Evolutionary conservation across 2,329 filamentous ascomycete genomes (phyloP), one percentile per base, ranked within the genome.

Genomic region (Talaromyces sp.): DNA sequence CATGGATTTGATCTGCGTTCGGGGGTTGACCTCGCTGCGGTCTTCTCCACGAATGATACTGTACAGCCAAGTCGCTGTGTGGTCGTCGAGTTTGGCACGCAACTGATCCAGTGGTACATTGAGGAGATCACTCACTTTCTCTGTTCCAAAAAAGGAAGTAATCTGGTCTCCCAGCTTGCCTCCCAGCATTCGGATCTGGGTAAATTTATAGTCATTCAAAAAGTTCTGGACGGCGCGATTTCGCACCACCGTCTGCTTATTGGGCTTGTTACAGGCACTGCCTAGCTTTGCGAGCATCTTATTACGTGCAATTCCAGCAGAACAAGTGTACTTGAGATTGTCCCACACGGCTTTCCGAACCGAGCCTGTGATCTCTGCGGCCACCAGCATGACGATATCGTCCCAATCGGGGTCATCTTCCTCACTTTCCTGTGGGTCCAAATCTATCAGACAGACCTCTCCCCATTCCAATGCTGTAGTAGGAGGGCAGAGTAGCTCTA

Each of bases 1-100:
- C 92, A 99, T 97, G 14, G 89, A 94, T 71, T 97, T 97, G 77
- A 97, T 96, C 66, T 94, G 90, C 1, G 91, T 96, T 47, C 93
- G 82, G 24, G 91, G 84, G 66, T 91, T 97, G 60, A 99, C 91
- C 71, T 97, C 92, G 64, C 88, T 94, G 45, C 80, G 78, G 70
- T 99, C 94, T 55, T 92, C 85, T 1, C 94, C 94, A 10, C 94
- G 85, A 48, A 97, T 87, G 10, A 87, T 88, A 49, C 88, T 85
- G 73, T 96, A 88, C 10, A 97, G 79, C 91, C 92, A 97, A 3
- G 81, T 79, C 1, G 90, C 93, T 0, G 89, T 94, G 40, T 96
- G 91, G 47, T 93, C 88, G 3, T 90, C 90, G 16, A 97, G 74
- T 63, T 86, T 89, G 35, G 83, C 81, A 72, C 92, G 89, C 61